Conservation (phyloP, 2,329 filamentous ascomycete species). For the Cadophora luteo-olivacea region DNA sequence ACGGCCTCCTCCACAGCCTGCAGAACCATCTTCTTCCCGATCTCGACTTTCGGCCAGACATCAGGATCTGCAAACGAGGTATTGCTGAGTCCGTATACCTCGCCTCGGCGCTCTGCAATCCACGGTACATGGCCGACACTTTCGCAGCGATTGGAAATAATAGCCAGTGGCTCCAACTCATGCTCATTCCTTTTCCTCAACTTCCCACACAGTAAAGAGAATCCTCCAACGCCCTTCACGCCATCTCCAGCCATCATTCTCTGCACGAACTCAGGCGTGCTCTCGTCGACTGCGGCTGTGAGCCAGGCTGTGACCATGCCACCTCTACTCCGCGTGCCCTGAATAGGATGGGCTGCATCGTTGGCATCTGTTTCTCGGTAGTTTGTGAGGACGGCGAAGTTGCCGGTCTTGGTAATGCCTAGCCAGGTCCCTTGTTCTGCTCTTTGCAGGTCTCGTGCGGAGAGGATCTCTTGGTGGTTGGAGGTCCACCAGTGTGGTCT, state of each 20-base stretch:
- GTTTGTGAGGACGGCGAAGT: slow-evolving; percentile 70
- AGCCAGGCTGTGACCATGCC: slow-evolving; percentile 70
- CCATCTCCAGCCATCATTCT: slow-evolving; percentile 57
- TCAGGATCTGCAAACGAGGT: slow-evolving; percentile 59
- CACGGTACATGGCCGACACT: slow-evolving; percentile 61
- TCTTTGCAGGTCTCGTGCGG: slow-evolving; percentile 66
- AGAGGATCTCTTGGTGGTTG: slow-evolving; percentile 53
- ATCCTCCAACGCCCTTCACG: slow-evolving; percentile 68
- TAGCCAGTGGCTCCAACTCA: slow-evolving; percentile 57
- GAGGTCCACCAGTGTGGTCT: slow-evolving; percentile 66
- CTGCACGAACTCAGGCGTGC: slow-evolving; percentile 57
- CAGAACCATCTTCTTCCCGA: slow-evolving; percentile 48
- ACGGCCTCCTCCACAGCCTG: slow-evolving; percentile 52
- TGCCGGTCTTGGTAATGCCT: slow-evolving; percentile 64
- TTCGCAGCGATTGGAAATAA: slow-evolving; percentile 67
- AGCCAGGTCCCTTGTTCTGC: slow-evolving; percentile 71
- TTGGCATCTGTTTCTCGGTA: slow-evolving; percentile 62
- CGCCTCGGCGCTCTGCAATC: slow-evolving; percentile 57
- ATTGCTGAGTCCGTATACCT: slow-evolving; percentile 68
- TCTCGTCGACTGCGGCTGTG: slow-evolving; percentile 54
- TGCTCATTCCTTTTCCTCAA: slow-evolving; percentile 49
- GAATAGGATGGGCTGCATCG: slow-evolving; percentile 58
- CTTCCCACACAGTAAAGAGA: slow-evolving; percentile 70
- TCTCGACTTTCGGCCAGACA: slow-evolving; percentile 66
- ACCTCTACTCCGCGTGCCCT: slow-evolving; percentile 64